Evolutionary conservation across 2,329 filamentous ascomycete genomes (phyloP).

Genomic region (Didymellaceae sp.): DNA sequence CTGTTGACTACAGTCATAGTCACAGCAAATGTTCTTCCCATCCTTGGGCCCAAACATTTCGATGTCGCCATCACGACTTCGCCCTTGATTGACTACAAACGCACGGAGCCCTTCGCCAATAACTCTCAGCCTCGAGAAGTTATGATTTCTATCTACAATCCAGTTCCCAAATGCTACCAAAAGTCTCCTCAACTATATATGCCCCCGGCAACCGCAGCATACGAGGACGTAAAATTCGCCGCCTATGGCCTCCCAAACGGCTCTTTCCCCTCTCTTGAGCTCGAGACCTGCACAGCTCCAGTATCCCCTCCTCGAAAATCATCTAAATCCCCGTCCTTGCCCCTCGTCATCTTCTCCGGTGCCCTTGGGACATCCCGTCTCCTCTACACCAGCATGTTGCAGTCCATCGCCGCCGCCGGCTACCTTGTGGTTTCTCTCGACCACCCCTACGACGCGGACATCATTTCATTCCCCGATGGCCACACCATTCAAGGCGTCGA

Average conservation of each 20-base stretch:
- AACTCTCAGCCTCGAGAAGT: slow-evolving; percentile 25
- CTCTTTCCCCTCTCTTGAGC: slow-evolving; percentile 24
- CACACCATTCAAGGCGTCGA: slow-evolving; percentile 35
- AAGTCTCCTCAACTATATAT: slow-evolving; percentile 26
- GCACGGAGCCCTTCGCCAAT: slow-evolving; percentile 31
- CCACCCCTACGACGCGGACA: slow-evolving; percentile 56
- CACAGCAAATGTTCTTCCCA: slow-evolving; percentile 11
- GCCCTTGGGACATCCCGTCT: slow-evolving; percentile 55
- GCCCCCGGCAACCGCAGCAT: slow-evolving; percentile 30
- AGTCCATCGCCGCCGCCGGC: slow-evolving; percentile 56
- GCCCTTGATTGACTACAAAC: slow-evolving; percentile 24
- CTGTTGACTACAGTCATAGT: background rate
- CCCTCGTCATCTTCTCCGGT: slow-evolving; percentile 54
- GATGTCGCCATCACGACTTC: slow-evolving; percentile 23
- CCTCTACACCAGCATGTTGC: slow-evolving; percentile 53
- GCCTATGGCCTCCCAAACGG: slow-evolving; percentile 38
- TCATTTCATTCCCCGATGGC: slow-evolving; percentile 59
- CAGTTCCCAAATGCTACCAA: slow-evolving; percentile 21
- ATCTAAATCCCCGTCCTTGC: background rate
- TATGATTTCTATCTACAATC: slow-evolving; percentile 36
- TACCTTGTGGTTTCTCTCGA: slow-evolving; percentile 58
- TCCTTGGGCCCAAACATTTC: slow-evolving; percentile 19
- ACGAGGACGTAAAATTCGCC: slow-evolving; percentile 30
- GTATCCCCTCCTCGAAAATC: background rate
- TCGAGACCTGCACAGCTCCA: slow-evolving; percentile 26